These are phyloP conservation scores for Zea mays DNA, from an alignment of 176 grass and related monocot species.

Conservation along the genomic window DNA sequence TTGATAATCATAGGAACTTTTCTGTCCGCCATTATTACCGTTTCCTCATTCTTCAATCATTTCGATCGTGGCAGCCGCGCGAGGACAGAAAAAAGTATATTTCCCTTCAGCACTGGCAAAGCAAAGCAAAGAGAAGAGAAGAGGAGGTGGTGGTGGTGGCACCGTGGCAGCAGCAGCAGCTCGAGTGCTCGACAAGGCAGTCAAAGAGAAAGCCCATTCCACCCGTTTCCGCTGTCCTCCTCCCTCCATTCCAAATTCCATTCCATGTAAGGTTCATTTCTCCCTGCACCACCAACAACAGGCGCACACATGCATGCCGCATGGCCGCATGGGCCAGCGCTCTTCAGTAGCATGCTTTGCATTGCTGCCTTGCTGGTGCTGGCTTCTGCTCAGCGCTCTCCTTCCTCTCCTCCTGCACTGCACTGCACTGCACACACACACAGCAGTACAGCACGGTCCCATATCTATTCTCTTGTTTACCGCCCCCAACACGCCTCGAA, in stretches of 20 bases:
- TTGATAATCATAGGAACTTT: constrained; percentile 47
- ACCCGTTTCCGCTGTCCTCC: constrained; percentile 22
- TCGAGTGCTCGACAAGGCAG: constrained; percentile 45
- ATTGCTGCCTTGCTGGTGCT: background rate
- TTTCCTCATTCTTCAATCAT: constrained; percentile 54
- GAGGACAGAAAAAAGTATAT: constrained; percentile 46
- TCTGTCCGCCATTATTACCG: constrained; percentile 37
- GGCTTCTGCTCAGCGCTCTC: background rate
- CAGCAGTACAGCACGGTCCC: too few species aligned
- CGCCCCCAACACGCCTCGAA: constrained; percentile 30
- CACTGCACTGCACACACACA: too few species aligned
- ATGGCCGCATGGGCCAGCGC: constrained; percentile 36
- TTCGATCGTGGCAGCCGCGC: constrained; percentile 32
- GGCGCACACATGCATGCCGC: constrained; percentile 22
- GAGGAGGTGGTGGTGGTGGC: background rate
- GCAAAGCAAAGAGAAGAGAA: background rate
- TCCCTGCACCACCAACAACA: constrained; percentile 33
- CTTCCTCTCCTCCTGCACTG: too few species aligned
- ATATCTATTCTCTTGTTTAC: background rate
- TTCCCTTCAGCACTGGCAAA: constrained; percentile 33
- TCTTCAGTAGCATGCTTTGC: constrained; percentile 10
- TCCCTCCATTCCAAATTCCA: background rate
- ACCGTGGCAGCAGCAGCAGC: constrained; percentile 6
- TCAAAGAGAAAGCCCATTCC: constrained; percentile 57
- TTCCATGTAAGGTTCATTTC: constrained; percentile 36